These are phyloP conservation scores for Tricholoma sp. DNA, from an alignment of 768 basidiomycete genomes.

Conservation along the genomic window DNA sequence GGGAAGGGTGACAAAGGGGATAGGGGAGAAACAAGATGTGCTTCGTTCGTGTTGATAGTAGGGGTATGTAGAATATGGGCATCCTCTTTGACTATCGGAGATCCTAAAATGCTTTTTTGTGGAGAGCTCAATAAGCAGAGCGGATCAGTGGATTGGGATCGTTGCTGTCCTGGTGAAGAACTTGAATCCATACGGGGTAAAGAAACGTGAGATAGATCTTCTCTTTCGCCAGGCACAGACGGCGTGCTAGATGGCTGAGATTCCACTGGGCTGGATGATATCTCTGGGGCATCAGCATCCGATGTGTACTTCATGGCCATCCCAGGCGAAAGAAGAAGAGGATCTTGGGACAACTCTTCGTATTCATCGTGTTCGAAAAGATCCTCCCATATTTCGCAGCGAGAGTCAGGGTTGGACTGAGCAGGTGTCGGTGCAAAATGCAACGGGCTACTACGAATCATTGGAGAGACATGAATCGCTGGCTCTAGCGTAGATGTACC, in stretches of 20 bases:
- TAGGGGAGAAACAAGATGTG: background rate
- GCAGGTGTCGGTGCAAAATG: background rate
- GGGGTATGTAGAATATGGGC: background rate
- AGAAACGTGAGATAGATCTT: slow-evolving; percentile 5
- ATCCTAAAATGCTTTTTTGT: background rate
- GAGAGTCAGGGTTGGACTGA: background rate
- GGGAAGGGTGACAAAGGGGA: background rate
- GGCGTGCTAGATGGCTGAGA: slow-evolving; percentile 20
- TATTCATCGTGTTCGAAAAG: background rate
- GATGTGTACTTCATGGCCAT: slow-evolving; percentile 1
- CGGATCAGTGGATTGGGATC: slow-evolving; percentile 15
- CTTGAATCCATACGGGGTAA: slow-evolving; percentile 1
- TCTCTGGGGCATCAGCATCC: background rate
- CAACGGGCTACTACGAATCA: background rate
- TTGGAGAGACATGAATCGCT: background rate
- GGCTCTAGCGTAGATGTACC: background rate
- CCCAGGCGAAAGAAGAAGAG: background rate
- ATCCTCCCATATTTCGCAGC: background rate
- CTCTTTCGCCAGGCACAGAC: background rate
- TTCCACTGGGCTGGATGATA: background rate
- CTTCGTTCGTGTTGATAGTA: background rate
- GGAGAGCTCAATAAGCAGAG: slow-evolving; percentile 5
- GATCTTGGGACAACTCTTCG: background rate
- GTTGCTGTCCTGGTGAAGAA: background rate
- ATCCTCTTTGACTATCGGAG: background rate